Conservation (phyloP, 2,329 filamentous ascomycete genomes). For the Paradendryphiella salina region DNA sequence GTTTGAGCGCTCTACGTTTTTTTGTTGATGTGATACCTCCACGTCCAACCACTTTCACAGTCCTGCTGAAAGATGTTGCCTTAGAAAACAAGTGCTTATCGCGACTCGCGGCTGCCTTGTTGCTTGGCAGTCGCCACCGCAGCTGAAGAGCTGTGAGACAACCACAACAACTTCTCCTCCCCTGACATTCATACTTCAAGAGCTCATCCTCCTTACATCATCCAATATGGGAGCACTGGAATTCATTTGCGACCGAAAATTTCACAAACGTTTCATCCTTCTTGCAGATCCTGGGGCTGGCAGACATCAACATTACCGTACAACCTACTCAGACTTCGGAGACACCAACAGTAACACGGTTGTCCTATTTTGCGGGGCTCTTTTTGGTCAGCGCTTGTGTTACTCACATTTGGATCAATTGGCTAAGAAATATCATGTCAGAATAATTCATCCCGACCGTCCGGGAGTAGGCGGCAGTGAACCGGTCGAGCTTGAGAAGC, state of each 20-base stretch:
- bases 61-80: not conserved
- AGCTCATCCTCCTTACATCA: not conserved
- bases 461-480: slow-evolving; percentile 39
- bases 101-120: not conserved
- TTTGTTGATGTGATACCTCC: too few relatives aligned
- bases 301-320: slow-evolving; percentile 23
- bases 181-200: not conserved
- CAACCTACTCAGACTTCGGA: slow-evolving; percentile 40
- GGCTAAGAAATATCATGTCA: slow-evolving; percentile 30
- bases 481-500: slow-evolving; percentile 26
- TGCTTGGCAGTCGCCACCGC: not conserved
- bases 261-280: slow-evolving; percentile 31
- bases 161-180: not conserved
- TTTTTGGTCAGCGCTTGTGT: slow-evolving; percentile 32
- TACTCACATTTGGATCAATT: slow-evolving; percentile 35
- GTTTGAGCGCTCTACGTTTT: not conserved
- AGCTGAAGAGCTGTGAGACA: not conserved
- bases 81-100: not conserved
- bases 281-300: slow-evolving; percentile 27
- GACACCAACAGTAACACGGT: slow-evolving; percentile 33
- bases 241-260: slow-evolving; percentile 37
- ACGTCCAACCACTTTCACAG: not conserved
- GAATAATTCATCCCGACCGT: slow-evolving; percentile 39
- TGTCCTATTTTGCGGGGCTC: slow-evolving; percentile 36
- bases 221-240: slow-evolving; percentile 26